phyloP scores from a whole-genome alignment of 345 rosid species.

The Aurinia saxatilis region DNA sequence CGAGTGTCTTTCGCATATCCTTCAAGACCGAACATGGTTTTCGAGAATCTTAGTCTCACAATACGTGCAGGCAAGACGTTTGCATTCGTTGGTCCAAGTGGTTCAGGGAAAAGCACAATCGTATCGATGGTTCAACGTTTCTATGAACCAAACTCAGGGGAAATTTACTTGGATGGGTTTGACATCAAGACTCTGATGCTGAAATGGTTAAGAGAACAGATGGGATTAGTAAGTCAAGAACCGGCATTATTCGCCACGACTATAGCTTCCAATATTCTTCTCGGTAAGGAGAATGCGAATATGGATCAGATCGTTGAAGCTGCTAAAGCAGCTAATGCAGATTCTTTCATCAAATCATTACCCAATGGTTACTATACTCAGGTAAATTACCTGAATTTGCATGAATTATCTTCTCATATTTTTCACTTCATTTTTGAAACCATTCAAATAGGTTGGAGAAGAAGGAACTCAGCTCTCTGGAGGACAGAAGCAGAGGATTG shows the following conservation, averaged over 20 bases:
- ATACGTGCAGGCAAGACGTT: conserved; percentile 52
- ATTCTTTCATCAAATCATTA: conserved; percentile 53
- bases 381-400: conserved; percentile 25
- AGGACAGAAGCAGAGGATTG: conserved; percentile 88
- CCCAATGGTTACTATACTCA: conserved; percentile 71
- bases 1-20: conserved; percentile 64
- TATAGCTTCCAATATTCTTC: conserved; percentile 54
- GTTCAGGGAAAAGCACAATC: conserved; percentile 86
- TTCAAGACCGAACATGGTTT: conserved; percentile 47
- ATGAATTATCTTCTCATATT: not conserved
- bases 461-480: conserved; percentile 95
- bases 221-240: conserved; percentile 92
- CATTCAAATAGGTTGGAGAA: conserved; percentile 62
- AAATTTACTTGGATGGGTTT: conserved; percentile 58
- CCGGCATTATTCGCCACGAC: conserved; percentile 80
- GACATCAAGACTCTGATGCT: conserved; percentile 47
- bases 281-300: conserved; percentile 57
- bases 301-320: conserved; percentile 50
- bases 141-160: conserved; percentile 77
- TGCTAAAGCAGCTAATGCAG: conserved; percentile 81
- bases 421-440: not conserved
- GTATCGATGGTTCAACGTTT: conserved; percentile 80
- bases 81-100: conserved; percentile 85
- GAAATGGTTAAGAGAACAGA: conserved; percentile 78
- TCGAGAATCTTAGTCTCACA: conserved; percentile 60